A percentile compares a stretch with the other conserved stretches of the same genome.
Evolutionary conservation across 2,329 filamentous ascomycete species (phyloP).

Genomic region (Nannizziopsis barbatae): DNA sequence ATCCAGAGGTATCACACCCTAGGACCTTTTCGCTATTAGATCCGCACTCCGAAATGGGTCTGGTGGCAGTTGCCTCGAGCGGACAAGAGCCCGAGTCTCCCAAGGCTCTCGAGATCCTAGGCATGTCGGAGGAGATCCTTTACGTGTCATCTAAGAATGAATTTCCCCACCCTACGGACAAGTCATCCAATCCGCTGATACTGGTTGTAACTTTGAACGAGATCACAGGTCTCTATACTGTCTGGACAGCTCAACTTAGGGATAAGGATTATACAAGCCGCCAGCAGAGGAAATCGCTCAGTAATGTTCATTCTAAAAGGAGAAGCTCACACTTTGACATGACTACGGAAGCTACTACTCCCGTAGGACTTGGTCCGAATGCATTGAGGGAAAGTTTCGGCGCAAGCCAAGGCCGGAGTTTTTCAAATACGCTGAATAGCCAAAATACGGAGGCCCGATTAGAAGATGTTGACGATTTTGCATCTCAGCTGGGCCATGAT

Average conservation of each 20-base stretch:
- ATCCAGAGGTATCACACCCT: conserved; percentile 46
- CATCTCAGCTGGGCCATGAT: conserved; percentile 61
- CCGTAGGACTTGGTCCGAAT: conserved; percentile 50
- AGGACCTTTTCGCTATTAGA: conserved; percentile 73
- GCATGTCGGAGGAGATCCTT: conserved; percentile 68
- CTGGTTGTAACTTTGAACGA: conserved; percentile 73
- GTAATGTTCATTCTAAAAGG: conserved; percentile 53
- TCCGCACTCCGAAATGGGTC: conserved; percentile 71
- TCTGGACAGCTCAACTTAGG: conserved; percentile 75
- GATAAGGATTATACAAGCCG: conserved; percentile 49
- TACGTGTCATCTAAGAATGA: conserved; percentile 64
- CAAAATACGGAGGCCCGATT: conserved; percentile 38
- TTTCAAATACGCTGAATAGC: conserved; percentile 27
- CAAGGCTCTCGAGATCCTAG: conserved; percentile 48
- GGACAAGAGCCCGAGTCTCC: conserved; percentile 22
- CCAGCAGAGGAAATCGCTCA: conserved; percentile 41
- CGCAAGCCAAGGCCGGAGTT: conserved; percentile 35
- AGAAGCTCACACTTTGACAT: conserved; percentile 53
- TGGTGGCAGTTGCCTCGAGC: conserved; percentile 54
- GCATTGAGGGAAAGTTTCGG: conserved; percentile 69
- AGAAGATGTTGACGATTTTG: conserved; percentile 49
- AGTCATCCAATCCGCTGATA: conserved; percentile 43
- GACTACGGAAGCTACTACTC: conserved; percentile 63
- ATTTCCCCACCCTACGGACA: conserved; percentile 18
- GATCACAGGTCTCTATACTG: conserved; percentile 62